phyloP scores from a whole-genome alignment of 768 basidiomycete genomes.

The Termitomyces sp. region DNA sequence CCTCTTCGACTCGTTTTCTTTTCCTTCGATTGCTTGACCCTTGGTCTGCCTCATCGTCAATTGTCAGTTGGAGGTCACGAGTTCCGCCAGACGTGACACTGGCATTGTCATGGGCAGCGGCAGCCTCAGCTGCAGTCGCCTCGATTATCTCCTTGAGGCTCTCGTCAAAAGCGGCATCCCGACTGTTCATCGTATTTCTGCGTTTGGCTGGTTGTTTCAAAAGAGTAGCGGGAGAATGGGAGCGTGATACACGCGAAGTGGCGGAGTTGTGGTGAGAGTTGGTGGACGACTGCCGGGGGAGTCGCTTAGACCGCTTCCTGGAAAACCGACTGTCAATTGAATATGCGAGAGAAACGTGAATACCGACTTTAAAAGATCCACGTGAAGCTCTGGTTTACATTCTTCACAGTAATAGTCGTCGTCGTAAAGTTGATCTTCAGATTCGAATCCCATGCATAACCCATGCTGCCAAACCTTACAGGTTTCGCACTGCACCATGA shows the following conservation, averaged over 20 bases:
- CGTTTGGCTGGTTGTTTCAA: conserved; percentile 75
- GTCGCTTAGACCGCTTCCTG: conserved; percentile 62
- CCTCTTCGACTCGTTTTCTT: conserved; percentile 74
- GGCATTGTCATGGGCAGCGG: conserved; percentile 42
- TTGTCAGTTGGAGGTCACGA: conserved; percentile 30
- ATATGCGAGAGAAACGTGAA: conserved; percentile 14
- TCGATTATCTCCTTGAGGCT: conserved; percentile 76
- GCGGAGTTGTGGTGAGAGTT: conserved; percentile 53
- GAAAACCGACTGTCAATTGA: not conserved
- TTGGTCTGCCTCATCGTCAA: conserved; percentile 47
- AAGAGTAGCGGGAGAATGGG: conserved; percentile 61
- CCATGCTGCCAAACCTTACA: conserved; percentile 99
- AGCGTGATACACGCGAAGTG: conserved; percentile 65
- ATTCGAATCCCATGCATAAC: conserved; percentile 89
- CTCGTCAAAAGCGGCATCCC: conserved; percentile 92
- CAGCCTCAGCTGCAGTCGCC: conserved; percentile 69
- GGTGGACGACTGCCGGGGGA: conserved; percentile 62
- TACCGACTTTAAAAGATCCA: conserved; percentile 75
- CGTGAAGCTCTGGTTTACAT: conserved; percentile 85
- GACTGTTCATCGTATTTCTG: conserved; percentile 96
- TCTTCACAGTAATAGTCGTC: conserved; percentile 92
- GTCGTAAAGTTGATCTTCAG: conserved; percentile 66
- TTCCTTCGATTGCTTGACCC: conserved; percentile 50
- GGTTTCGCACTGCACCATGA: conserved; percentile 97
- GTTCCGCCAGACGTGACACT: conserved; percentile 31